Base-by-base conservation (phyloP, 768 basidiomycete species). In the Suillus occidentalis region DNA sequence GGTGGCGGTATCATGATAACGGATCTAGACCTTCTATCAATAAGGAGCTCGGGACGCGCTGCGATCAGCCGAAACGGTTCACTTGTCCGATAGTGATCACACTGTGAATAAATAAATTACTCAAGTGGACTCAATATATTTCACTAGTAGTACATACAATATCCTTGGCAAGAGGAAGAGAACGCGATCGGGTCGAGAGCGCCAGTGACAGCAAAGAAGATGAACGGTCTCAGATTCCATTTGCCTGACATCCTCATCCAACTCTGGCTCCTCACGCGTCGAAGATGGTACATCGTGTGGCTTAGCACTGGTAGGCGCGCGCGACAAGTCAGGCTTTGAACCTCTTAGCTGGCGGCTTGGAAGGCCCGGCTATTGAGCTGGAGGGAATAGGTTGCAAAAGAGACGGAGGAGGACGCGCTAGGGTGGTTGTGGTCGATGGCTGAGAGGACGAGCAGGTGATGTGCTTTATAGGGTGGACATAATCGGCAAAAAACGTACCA, bases 151-250 rank as follows among this genome's bases (percentile, higher is more conserved):
- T n/a, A n/a, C n/a, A n/a, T n/a, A n/a, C n/a, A n/a, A n/a, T n/a
- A n/a, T n/a, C n/a, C n/a, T n/a, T n/a, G n/a, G n/a, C n/a, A n/a
- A n/a, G 68, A 61, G 72, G 69, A 42, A 75, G 67, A 36, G 75
- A 72, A 66, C 79, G 77, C 18, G 82, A 78, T 39, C 86, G 83
- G 7, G 83, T 79, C 28, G 81, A 79, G 28, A 91, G 77, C 37
- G 75, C 74, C 31, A 81, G 74, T 25, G 83, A 81, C 10, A 93
- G 79, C 13, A 85, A 72, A 22, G 84, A 52, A 92, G 79, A 63
- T 80, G 74, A 68, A 89, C 88, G 0, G 86, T 82, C 75, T 92
- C 90, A 40, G 87, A 84, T 60, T 90, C 84, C 89, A 91, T 91
- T 42, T 82, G 85, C 18, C 86, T 84, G n/a, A 90, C 81, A 64